Conservation (phyloP, 169 alveolate genomes). For the Babesia divergens region DNA sequence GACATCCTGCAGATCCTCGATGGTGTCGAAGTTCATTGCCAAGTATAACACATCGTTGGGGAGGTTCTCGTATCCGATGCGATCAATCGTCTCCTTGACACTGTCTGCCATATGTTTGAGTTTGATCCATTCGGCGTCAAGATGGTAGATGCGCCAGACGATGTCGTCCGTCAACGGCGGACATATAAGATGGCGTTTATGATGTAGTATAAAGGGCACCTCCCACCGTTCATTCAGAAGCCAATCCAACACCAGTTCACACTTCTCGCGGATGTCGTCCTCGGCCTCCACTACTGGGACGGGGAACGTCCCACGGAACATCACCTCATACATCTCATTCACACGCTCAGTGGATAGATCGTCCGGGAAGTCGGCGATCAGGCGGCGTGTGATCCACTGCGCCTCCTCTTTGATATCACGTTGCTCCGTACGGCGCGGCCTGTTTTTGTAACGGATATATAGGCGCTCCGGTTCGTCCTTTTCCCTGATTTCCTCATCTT, state of each 20-base stretch:
- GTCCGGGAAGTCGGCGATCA: constrained; percentile 64
- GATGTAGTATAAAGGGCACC: constrained; percentile 74
- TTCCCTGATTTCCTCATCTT: constrained; percentile 64
- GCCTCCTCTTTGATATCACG: constrained; percentile 61
- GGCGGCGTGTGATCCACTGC: constrained; percentile 66
- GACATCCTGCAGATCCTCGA: constrained; percentile 56
- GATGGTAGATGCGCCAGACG: constrained; percentile 77
- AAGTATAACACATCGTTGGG: constrained; percentile 54
- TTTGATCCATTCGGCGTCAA: constrained; percentile 67
- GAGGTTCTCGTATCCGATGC: constrained; percentile 41
- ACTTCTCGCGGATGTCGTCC: constrained; percentile 49
- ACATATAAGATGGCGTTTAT: constrained; percentile 71
- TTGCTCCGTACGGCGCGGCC: constrained; percentile 44
- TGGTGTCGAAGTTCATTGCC: constrained; percentile 39
- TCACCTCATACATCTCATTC: constrained; percentile 48
- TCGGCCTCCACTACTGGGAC: constrained; percentile 11
- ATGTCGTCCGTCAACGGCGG: constrained; percentile 78
- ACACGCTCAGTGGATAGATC: constrained; percentile 66
- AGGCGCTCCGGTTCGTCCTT: constrained; percentile 73
- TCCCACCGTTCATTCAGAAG: constrained; percentile 74
- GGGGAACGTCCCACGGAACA: constrained; percentile 64
- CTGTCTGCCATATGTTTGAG: constrained; percentile 16
- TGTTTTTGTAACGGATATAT: constrained; percentile 55
- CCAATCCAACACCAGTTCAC: constrained; percentile 69
- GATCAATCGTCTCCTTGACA: constrained; percentile 35